phyloP scores from a whole-genome alignment of 2,329 filamentous ascomycete species.

The Monascus ruber region DNA sequence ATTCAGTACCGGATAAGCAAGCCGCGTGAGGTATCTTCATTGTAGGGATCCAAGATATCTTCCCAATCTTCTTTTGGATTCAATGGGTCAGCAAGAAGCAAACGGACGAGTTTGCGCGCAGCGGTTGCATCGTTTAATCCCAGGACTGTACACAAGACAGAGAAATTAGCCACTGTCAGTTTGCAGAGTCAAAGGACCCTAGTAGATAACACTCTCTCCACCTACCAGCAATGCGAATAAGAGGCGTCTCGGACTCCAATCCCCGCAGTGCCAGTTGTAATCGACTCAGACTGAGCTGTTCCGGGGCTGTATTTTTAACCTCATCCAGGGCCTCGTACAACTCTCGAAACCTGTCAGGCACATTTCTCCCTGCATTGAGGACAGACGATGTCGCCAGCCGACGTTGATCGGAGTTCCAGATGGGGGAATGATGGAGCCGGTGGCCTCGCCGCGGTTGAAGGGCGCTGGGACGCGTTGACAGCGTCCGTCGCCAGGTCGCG shows the following conservation, averaged over 20 bases:
- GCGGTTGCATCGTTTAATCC: slow-evolving; percentile 38
- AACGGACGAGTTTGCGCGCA: slow-evolving; percentile 51
- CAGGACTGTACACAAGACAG: slow-evolving; percentile 29
- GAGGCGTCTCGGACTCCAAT: slow-evolving; percentile 42
- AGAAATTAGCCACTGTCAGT: not conserved
- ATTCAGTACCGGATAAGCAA: slow-evolving; percentile 49
- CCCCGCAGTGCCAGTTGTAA: slow-evolving; percentile 49
- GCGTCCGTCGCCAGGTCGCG: slow-evolving; percentile 22
- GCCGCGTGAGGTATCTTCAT: slow-evolving; percentile 41
- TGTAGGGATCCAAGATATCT: slow-evolving; percentile 41
- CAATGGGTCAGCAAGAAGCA: slow-evolving; percentile 61
- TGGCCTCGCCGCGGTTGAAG: slow-evolving; percentile 3
- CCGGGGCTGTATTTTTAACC: slow-evolving; percentile 42
- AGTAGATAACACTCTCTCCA: slow-evolving; percentile 2
- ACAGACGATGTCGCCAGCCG: slow-evolving; percentile 41
- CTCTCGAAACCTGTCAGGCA: slow-evolving; percentile 41
- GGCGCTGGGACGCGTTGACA: slow-evolving; percentile 17
- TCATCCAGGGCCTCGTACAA: slow-evolving; percentile 43
- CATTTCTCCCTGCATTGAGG: slow-evolving; percentile 42
- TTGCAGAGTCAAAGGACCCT: not conserved
- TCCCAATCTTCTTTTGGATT: slow-evolving; percentile 56
- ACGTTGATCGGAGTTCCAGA: slow-evolving; percentile 9
- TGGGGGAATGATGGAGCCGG: slow-evolving; percentile 5
- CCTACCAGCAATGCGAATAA: slow-evolving; percentile 45
- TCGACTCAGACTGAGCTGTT: slow-evolving; percentile 47